Base-by-base conservation (phyloP, 257 asterid species). In the Primulina huaijiensis region DNA sequence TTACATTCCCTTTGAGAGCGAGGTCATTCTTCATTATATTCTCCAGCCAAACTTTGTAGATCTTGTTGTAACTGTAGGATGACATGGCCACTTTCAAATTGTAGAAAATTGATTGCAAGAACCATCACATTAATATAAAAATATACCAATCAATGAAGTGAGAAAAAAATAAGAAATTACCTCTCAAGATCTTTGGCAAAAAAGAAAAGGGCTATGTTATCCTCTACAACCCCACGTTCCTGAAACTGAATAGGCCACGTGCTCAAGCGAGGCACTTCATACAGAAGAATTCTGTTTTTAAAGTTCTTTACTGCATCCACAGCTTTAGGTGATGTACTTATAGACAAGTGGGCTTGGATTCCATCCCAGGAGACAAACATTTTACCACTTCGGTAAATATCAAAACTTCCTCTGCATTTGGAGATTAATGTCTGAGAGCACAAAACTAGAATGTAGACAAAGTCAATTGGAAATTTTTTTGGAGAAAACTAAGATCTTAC, bases 161-260 rank as follows among this genome's bases (percentile, higher is more conserved):
- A 4, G 57, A 68, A 57, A 68, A 57, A 20, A 14, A 3, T 19
- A 57, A n/a, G 62, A 70, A 16, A 75, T 52, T 74, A 89, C 98
- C 94, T 87, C 74, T 78, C 88, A 62, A 82, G 80, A 77, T 92
- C 98, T 77, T 76, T 82, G 29, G 98, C 88, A 35, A 92, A 92
- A 78, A 92, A 92, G 90, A 83, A 92, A 64, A 92, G 88, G 33
- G 92, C 98, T 58, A 92, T 77, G 73, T 89, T 85, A 74, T 89
- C 94, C 74, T 89, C 95, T 57, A 69, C 78, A 66, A 89, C 96
- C 69, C 95, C 98, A 79, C 75, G 60, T 69, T 89, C 95, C 84
- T 84, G 95, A 79, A 92, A 92, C 83, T 92, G 98, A 55, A 72
- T 62, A 1, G 98, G 98, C 98, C 98, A 92, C 70, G 79, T 76